Evolutionary conservation across 305 asterid species (phyloP).

Genomic region (Fraxinus greggii): DNA sequence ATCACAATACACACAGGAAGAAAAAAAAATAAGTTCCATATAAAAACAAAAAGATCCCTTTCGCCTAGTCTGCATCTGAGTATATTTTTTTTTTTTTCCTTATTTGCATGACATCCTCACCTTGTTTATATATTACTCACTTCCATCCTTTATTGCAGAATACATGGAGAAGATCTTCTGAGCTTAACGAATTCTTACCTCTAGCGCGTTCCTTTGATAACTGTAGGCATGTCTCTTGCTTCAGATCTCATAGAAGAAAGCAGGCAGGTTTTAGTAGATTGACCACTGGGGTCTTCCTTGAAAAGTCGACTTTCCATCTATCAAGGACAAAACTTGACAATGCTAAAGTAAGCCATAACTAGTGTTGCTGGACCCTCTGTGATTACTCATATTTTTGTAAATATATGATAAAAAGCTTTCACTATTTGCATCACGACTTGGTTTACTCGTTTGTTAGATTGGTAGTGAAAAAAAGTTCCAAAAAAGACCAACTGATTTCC

Average conservation of each 20-base stretch:
- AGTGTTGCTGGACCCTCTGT: conserved; percentile 1
- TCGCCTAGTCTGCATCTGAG: conserved; percentile 6
- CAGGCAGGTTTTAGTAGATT: conserved; percentile 40
- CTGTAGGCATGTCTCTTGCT: conserved; percentile 53
- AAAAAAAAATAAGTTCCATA: background rate
- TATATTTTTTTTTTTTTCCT: background rate
- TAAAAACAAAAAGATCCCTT: background rate
- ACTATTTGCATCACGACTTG: background rate
- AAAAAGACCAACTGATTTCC: background rate
- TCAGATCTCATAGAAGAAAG: conserved; percentile 55
- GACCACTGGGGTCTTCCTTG: conserved; percentile 57
- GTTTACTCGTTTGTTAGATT: conserved; percentile 9
- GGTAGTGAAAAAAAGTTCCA: background rate
- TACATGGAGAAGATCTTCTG: conserved; percentile 48
- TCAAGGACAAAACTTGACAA: conserved; percentile 35
- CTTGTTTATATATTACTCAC: conserved; percentile 17
- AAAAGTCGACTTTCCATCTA: conserved; percentile 61
- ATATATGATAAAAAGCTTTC: conserved; percentile 13
- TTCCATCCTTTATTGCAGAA: conserved; percentile 44
- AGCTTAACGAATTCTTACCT: conserved; percentile 35
- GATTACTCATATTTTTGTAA: conserved; percentile 15
- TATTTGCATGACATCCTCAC: conserved; percentile 1
- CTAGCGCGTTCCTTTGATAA: conserved; percentile 32
- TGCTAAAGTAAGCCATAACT: conserved; percentile 44
- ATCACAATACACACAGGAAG: background rate